Evolutionary conservation across 306 rosid species (phyloP).

Genomic region (Cucurbita ficifolia): DNA sequence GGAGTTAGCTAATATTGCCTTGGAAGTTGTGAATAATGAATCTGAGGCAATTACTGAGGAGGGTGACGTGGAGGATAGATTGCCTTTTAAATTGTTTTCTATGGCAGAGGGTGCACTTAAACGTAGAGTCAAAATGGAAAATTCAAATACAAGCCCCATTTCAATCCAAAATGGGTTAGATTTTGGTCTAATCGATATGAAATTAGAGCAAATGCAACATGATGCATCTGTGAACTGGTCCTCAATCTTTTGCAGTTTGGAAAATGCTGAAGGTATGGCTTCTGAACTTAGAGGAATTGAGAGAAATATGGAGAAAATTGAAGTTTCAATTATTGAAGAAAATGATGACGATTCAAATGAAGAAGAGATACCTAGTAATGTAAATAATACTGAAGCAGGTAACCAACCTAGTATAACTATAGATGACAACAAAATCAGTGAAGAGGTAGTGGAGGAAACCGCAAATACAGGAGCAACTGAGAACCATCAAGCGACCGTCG

Average conservation of each 20-base stretch:
- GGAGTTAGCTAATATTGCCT: slow-evolving; percentile 14
- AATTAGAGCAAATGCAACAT: slow-evolving; percentile 20
- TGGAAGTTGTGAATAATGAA: slow-evolving; percentile 19
- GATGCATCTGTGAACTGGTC: slow-evolving; percentile 19
- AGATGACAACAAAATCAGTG: slow-evolving; percentile 12
- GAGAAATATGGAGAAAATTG: slow-evolving; percentile 20
- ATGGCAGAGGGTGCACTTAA: slow-evolving; percentile 18
- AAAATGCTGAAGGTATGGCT: slow-evolving; percentile 29
- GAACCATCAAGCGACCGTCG: slow-evolving; percentile 15
- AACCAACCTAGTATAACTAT: slow-evolving; percentile 26
- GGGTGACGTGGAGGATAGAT: slow-evolving; percentile 18
- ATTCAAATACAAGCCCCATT: slow-evolving; percentile 12
- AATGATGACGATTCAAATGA: slow-evolving; percentile 20
- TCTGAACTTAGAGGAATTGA: slow-evolving; percentile 16
- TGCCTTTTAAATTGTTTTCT: slow-evolving; percentile 21
- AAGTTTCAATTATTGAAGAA: slow-evolving; percentile 23
- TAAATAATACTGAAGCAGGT: slow-evolving; percentile 17
- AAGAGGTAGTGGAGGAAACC: slow-evolving; percentile 18
- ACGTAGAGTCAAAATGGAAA: slow-evolving; percentile 19
- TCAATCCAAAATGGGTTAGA: slow-evolving; percentile 12
- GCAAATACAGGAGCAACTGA: slow-evolving; percentile 12
- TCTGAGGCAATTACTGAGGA: slow-evolving; percentile 16
- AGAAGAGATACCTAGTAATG: slow-evolving; percentile 20
- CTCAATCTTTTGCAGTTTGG: slow-evolving; percentile 18
- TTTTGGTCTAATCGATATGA: slow-evolving; percentile 15